phyloP scores from a whole-genome alignment of 2,329 filamentous ascomycete species.

The Colletotrichum lupini region DNA sequence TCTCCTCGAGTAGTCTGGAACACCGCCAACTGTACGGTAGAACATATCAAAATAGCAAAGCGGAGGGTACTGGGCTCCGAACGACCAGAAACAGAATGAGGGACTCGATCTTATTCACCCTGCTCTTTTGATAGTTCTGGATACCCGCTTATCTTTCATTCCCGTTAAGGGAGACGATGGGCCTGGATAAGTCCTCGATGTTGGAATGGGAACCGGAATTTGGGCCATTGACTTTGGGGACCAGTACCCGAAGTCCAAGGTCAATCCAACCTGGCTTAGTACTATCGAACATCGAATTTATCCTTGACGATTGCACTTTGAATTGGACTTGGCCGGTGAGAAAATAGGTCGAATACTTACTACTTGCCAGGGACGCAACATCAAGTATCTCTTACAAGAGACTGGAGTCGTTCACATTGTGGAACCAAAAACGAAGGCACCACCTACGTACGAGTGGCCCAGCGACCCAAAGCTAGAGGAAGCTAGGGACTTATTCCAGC shows the following conservation, averaged over 20 bases:
- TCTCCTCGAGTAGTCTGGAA: not conserved
- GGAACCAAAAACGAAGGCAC: not conserved
- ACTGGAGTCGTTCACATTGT: not conserved
- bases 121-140: not conserved
- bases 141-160: not conserved
- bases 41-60: not conserved
- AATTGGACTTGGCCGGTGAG: not conserved
- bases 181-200: not conserved
- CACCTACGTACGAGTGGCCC: not conserved
- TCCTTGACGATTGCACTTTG: not conserved
- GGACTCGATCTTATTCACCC: not conserved
- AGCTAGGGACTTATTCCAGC: not conserved
- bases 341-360: not conserved
- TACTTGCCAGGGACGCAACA: not conserved
- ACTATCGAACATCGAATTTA: not conserved
- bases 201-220: not conserved
- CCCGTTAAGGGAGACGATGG: not conserved
- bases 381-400: not conserved
- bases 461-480: not conserved
- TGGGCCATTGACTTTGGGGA: not conserved
- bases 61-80: not conserved
- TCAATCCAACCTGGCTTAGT: not conserved
- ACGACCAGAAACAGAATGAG: not conserved
- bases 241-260: not conserved
- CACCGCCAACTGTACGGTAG: not conserved